A percentile compares a stretch with the other conserved stretches of the same genome.
These are phyloP conservation scores for Isatis tinctoria DNA, from an alignment of 345 rosid species.

Conservation along the genomic window DNA sequence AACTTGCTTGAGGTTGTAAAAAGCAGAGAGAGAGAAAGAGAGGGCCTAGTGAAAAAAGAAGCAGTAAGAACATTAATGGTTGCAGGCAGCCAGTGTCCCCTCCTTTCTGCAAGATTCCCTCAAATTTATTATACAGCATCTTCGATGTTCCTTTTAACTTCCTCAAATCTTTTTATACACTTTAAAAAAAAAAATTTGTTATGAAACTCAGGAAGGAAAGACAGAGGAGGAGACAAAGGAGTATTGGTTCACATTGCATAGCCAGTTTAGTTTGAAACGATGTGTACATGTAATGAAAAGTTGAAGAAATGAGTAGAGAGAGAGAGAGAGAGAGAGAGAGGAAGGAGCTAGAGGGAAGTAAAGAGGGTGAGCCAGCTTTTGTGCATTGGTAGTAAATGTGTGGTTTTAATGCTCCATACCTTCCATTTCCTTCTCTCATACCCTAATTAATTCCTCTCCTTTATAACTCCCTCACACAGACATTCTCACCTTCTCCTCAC, in stretches of 20 bases:
- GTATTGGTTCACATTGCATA: conserved; percentile 30
- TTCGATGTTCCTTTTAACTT: conserved; percentile 21
- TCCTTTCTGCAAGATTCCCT: conserved; percentile 34
- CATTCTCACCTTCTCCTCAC: conserved; percentile 48
- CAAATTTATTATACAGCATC: conserved; percentile 33
- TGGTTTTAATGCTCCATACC: conserved; percentile 67
- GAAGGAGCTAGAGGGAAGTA: conserved; percentile 25
- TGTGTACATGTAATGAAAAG: background rate
- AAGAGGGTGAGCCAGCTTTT: conserved; percentile 65
- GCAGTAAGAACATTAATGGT: conserved; percentile 27
- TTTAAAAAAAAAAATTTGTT: background rate
- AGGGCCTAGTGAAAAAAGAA: background rate
- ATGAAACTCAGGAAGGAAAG: conserved; percentile 10
- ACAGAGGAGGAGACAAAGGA: conserved; percentile 20
- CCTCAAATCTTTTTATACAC: background rate
- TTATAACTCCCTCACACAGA: conserved; percentile 34
- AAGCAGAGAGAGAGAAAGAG: conserved; percentile 18
- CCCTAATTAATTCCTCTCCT: conserved; percentile 38
- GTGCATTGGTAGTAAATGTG: conserved; percentile 68
- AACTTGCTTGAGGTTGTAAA: conserved; percentile 24
- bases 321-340: conserved; percentile 6
- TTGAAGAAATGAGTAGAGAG: background rate
- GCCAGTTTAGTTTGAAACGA: conserved; percentile 25
- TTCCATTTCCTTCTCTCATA: conserved; percentile 29
- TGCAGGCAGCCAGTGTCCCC: conserved; percentile 34